Evolutionary conservation across 2,329 filamentous ascomycete species (phyloP).

Genomic region (Fusarium stilboides): DNA sequence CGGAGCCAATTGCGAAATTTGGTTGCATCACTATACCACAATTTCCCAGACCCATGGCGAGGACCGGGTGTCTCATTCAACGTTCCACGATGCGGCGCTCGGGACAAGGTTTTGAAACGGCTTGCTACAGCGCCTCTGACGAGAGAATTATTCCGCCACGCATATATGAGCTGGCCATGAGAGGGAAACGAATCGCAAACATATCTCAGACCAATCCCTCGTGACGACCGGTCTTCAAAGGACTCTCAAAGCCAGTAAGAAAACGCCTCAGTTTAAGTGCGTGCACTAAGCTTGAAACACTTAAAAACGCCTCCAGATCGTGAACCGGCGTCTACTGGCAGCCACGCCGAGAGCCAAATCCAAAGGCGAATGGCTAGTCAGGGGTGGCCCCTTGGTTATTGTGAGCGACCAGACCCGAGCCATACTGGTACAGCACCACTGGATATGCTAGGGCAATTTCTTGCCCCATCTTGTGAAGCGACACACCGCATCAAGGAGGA

Average conservation of each 20-base stretch:
- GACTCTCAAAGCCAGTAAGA: constrained; percentile 9
- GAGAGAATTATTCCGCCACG: constrained; percentile 33
- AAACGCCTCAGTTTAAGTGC: constrained; percentile 24
- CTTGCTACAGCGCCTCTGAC: constrained; percentile 30
- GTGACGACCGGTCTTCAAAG: constrained; percentile 7
- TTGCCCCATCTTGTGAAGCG: constrained; percentile 22
- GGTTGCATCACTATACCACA: constrained; percentile 38
- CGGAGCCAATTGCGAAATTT: constrained; percentile 16
- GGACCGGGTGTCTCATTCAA: constrained; percentile 36
- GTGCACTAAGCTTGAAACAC: constrained; percentile 18
- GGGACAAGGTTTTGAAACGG: constrained; percentile 47
- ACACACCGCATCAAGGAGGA: constrained; percentile 28
- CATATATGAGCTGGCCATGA: constrained; percentile 16
- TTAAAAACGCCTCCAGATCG: constrained; percentile 13
- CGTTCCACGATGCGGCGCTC: constrained; percentile 31
- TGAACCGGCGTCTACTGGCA: constrained; percentile 8
- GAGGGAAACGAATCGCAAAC: not conserved
- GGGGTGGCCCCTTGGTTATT: constrained; percentile 33
- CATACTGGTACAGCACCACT: not conserved
- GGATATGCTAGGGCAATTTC: constrained; percentile 15
- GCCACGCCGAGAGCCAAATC: constrained; percentile 13
- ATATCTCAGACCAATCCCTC: constrained; percentile 6
- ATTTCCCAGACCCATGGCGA: constrained; percentile 43
- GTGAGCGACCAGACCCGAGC: constrained; percentile 29
- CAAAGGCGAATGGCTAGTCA: constrained; percentile 15